These are phyloP conservation scores for Lasiosphaeris hirsuta DNA, from an alignment of 495 filamentous ascomycete species.

Conservation along the genomic window DNA sequence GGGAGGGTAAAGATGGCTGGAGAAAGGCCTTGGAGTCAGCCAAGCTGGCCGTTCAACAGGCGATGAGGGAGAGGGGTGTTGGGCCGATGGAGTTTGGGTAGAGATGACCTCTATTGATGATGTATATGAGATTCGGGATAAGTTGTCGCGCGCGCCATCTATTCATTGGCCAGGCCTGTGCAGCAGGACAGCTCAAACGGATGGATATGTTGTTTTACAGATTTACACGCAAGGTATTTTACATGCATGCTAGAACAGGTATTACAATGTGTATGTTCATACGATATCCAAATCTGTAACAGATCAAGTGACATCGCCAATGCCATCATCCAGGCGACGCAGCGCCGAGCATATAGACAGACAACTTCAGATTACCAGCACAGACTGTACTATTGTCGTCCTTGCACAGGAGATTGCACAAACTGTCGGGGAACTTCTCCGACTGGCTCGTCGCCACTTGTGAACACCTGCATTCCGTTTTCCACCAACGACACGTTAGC, in stretches of 20 bases:
- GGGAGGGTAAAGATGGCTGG: slow-evolving; percentile 35
- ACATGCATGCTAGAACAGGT: too few relatives aligned
- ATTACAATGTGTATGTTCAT: too few relatives aligned
- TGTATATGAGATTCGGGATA: too few relatives aligned
- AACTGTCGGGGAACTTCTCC: slow-evolving; percentile 29
- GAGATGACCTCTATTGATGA: not conserved
- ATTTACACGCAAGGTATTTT: too few relatives aligned
- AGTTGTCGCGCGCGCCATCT: too few relatives aligned
- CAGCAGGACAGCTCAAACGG: too few relatives aligned
- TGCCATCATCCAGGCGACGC: not conserved
- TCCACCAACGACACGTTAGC: not conserved
- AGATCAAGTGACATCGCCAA: too few relatives aligned
- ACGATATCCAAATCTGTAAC: too few relatives aligned
- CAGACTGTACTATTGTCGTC: slow-evolving; percentile 42
- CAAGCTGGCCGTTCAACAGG: slow-evolving; percentile 57
- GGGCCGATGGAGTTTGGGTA: slow-evolving; percentile 55
- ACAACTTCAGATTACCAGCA: slow-evolving; percentile 41
- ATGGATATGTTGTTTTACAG: too few relatives aligned
- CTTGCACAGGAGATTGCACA: slow-evolving; percentile 44
- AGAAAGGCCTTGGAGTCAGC: slow-evolving; percentile 50
- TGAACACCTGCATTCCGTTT: slow-evolving; percentile 52
- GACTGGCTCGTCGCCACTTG: slow-evolving; percentile 32
- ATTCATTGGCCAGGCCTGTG: too few relatives aligned
- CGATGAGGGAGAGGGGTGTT: slow-evolving; percentile 60
- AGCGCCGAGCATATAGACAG: not conserved